These are phyloP conservation scores for Geoglossum glabrum DNA, from an alignment of 495 filamentous ascomycete species.

Conservation along the genomic window DNA sequence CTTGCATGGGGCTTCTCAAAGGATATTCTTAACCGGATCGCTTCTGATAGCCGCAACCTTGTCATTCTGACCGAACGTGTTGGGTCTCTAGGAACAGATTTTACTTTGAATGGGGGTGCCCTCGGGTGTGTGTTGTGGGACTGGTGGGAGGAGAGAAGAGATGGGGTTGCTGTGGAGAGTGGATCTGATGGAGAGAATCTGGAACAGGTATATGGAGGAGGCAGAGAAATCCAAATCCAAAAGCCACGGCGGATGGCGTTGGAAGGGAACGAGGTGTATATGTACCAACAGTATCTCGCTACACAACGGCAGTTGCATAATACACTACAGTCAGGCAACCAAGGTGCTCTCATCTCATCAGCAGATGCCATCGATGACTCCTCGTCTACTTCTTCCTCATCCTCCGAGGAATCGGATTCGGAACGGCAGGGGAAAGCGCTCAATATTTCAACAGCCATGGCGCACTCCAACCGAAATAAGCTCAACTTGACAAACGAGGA, in stretches of 20 bases:
- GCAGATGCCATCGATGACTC: conserved; percentile 71
- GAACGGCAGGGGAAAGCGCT: conserved; percentile 84
- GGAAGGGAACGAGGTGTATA: conserved; percentile 46
- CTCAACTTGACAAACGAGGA: conserved; percentile 67
- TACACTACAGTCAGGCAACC: conserved; percentile 41
- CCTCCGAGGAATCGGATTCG: conserved; percentile 72
- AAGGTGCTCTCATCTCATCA: conserved; percentile 33
- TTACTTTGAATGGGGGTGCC: conserved; percentile 15
- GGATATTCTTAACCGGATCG: conserved; percentile 56
- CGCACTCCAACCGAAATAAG: conserved; percentile 62
- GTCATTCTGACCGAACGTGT: conserved; percentile 60
- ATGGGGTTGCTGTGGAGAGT: conserved; percentile 39
- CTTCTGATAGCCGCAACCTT: conserved; percentile 54
- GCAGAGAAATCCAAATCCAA: conserved; percentile 36
- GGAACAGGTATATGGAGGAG: conserved; percentile 44
- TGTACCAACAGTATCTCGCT: conserved; percentile 83
- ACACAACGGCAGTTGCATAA: conserved; percentile 62
- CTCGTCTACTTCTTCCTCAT: conserved; percentile 54
- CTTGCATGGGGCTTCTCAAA: conserved; percentile 92
- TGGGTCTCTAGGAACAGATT: neutral
- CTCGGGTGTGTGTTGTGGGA: conserved; percentile 34
- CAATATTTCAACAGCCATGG: conserved; percentile 66
- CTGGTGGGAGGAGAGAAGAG: conserved; percentile 43
- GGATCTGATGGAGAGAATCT: conserved; percentile 35
- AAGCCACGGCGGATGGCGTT: conserved; percentile 42